These are phyloP conservation scores for Anisodus tanguticus DNA, from an alignment of 257 asterid species.

Conservation along the genomic window DNA sequence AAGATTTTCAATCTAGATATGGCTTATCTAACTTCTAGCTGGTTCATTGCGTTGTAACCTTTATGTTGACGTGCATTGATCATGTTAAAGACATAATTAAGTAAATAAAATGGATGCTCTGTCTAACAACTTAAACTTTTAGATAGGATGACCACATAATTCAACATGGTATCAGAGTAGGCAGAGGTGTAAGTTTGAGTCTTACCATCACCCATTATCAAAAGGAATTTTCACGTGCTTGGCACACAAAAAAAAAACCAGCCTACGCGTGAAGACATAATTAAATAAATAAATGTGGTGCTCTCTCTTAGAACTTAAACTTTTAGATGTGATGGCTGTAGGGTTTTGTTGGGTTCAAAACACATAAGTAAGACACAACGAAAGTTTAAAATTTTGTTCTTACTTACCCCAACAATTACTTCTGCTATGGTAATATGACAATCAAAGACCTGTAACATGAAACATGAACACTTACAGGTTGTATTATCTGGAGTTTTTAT, in stretches of 20 bases:
- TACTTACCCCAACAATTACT: no score
- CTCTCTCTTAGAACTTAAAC: neutral
- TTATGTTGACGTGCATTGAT: neutral
- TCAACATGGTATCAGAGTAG: neutral
- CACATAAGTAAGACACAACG: no score
- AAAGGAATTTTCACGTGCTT: neutral
- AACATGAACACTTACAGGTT: no score
- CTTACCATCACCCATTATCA: neutral
- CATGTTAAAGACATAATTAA: neutral
- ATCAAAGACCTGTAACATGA: no score
- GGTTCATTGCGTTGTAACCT: neutral
- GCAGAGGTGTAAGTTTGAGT: neutral
- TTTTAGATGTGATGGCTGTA: neutral
- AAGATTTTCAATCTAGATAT: neutral
- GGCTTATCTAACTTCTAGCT: neutral
- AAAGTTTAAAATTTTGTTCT: no score
- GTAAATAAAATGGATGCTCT: neutral
- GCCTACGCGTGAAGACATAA: neutral
- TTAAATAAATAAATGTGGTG: neutral
- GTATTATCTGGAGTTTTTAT: no score
- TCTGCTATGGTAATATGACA: no score
- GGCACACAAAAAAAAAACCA: neutral
- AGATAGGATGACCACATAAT: neutral
- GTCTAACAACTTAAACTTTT: neutral
- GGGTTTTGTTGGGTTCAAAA: no score